Evolutionary conservation across 306 rosid genomes (phyloP).

Genomic region (Oemleria cerasiformis): DNA sequence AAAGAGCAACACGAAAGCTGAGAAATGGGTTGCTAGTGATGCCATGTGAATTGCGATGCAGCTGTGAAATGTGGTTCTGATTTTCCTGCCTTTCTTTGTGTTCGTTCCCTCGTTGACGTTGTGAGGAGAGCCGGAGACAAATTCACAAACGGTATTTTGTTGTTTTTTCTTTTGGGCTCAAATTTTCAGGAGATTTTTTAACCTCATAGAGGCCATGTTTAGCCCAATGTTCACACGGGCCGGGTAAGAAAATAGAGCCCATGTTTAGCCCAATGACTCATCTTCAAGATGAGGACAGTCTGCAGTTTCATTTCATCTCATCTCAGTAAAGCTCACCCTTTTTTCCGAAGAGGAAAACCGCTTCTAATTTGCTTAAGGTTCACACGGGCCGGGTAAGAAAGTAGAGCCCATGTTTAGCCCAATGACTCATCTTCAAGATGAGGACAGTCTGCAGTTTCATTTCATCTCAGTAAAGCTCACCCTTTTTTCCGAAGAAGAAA

Average conservation of each 20-base stretch:
- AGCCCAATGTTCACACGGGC: background rate
- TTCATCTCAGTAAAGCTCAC: background rate
- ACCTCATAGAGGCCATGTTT: no score
- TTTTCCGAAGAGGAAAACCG: background rate
- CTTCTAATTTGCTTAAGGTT: background rate
- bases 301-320: background rate
- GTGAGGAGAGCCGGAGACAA: background rate
- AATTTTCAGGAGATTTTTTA: background rate
- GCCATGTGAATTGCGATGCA: conserved; percentile 43
- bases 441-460: background rate
- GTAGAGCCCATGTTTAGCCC: background rate
- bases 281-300: background rate
- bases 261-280: background rate
- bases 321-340: background rate
- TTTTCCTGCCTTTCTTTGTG: background rate
- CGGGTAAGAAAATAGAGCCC: background rate
- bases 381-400: no score
- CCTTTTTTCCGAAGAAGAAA: background rate
- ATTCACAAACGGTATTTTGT: no score
- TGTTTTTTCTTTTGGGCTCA: no score
- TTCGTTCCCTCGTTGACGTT: conserved; percentile 6
- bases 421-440: background rate
- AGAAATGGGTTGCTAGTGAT: conserved; percentile 64
- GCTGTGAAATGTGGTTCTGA: background rate
- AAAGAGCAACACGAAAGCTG: conserved; percentile 57